A percentile compares a stretch with the other conserved stretches of the same genome.
Evolutionary conservation across 192 early-diverging fungal genomes (phyloP).

Genomic region (Backusella parvicylindrica): DNA sequence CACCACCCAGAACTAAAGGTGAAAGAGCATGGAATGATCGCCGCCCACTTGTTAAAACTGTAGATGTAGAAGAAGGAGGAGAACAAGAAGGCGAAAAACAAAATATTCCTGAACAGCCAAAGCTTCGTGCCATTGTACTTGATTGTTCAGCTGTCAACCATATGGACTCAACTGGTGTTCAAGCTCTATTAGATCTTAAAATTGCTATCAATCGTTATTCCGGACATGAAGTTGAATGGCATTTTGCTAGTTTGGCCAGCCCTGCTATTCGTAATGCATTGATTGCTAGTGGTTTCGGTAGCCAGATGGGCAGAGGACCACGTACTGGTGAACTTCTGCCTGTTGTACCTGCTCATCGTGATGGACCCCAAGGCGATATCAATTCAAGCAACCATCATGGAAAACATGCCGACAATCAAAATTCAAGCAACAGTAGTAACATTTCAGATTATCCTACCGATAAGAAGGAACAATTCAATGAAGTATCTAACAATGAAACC

Average conservation of each 20-base stretch:
- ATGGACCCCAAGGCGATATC: constrained; percentile 11
- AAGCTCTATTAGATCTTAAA: constrained; percentile 7
- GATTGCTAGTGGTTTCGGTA: constrained; percentile 20
- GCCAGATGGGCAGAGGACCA: not conserved
- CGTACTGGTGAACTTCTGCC: constrained; percentile 22
- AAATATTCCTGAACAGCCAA: constrained; percentile 1
- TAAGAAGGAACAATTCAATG: not conserved
- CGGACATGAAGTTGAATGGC: constrained; percentile 21
- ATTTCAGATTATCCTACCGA: not conserved
- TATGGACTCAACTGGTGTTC: constrained; percentile 22
- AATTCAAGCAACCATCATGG: not conserved
- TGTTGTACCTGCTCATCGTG: constrained; percentile 11
- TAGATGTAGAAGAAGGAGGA: not conserved
- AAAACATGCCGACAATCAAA: not conserved
- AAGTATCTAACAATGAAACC: not conserved
- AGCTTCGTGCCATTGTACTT: constrained; percentile 19
- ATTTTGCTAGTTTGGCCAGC: constrained; percentile 16
- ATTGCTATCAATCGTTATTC: constrained; percentile 10
- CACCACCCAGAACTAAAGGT: constrained; percentile 9
- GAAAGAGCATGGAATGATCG: constrained; percentile 28
- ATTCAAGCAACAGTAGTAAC: not conserved
- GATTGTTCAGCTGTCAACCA: constrained; percentile 19
- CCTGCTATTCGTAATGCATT: constrained; percentile 10
- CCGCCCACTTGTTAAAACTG: not conserved
- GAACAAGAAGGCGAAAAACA: not conserved